Evolutionary conservation across 2,329 filamentous ascomycete genomes (phyloP), one percentile per base, ranked within the genome.

Genomic region (Drechslerella coelobrocha): DNA sequence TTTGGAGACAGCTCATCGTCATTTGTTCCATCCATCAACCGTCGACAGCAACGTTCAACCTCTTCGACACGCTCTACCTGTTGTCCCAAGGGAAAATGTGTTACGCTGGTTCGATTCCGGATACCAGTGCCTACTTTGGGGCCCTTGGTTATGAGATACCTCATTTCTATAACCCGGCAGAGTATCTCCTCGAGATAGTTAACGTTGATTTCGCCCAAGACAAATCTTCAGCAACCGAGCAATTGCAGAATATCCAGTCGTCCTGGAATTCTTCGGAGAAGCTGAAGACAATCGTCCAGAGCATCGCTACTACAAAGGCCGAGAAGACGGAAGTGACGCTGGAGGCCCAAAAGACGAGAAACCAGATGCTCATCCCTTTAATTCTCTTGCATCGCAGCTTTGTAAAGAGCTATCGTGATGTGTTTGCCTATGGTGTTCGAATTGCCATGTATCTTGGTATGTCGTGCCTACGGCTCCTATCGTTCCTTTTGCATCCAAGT

Each of bases 11-110:
- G 85, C 82, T 94, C 68, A 86, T 94, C 66, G 86, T 94, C 27
- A 86, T 95, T 68, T 89, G 89, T 2, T 91, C 88, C 39, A 94
- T 95, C 72, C 91, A 95, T 77, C 91, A 95, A 76, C 91, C 91
- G 0, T 93, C 90, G 0, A 90, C 89, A 0, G 84, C 87, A 0
- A 92, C 89, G 0, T 95, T 91, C 75, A 84, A 88, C 72, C 84
- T 92, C 10, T 95, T 95, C 74, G 90, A 95, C 77, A 90, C 89
- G 77, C 81, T 95, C 0, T 80, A 90, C 37, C 83, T 95, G 1
- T 82, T 96, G 0, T 92, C 90, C 0, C 81, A 80, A 2, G 91
- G 90, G 17, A 84, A 83, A 61, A 85, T 87, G 0, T 88, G 88
- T 73, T 95, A 92, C 78, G 90, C 88, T 73, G 91, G 91, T 0